Evolutionary conservation across 768 basidiomycete species (phyloP).

Genomic region (Amanita brunnescens): DNA sequence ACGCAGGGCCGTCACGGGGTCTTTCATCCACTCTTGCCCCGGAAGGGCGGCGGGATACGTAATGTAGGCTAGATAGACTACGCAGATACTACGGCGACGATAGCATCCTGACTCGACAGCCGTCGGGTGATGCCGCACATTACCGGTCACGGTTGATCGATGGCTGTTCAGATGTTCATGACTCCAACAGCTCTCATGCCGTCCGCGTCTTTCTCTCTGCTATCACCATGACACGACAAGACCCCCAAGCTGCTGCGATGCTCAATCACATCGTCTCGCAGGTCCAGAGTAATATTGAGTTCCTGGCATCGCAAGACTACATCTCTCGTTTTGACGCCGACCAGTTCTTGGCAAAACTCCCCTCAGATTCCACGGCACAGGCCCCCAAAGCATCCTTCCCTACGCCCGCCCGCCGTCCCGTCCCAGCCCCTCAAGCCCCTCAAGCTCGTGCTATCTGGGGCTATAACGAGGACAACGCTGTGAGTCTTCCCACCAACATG

Average conservation of each 20-base stretch:
- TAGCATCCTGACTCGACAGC: neutral
- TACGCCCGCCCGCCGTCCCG: constrained; percentile 7
- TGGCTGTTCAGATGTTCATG: neutral
- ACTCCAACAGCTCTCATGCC: neutral
- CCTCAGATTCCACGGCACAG: constrained; percentile 14
- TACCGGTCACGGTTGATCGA: neutral
- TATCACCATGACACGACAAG: constrained; percentile 22
- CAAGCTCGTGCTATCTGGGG: constrained; percentile 55
- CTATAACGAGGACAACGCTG: constrained; percentile 53
- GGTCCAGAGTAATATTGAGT: constrained; percentile 47
- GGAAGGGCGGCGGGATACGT: neutral
- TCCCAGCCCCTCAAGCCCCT: constrained; percentile 14
- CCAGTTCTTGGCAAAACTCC: constrained; percentile 41
- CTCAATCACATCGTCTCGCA: constrained; percentile 52
- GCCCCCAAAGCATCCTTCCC: constrained; percentile 8
- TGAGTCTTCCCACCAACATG: constrained; percentile 18
- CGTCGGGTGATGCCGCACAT: neutral
- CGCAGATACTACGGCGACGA: no score
- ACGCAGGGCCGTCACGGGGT: neutral
- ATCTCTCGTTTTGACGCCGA: constrained; percentile 41
- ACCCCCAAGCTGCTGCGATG: constrained; percentile 34
- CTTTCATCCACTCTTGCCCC: neutral
- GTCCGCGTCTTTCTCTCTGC: neutral
- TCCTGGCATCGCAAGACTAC: constrained; percentile 47
- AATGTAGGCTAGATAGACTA: neutral